Evolutionary conservation across 2,329 filamentous ascomycete species (phyloP).

Genomic region (Phaeosphaeria sp.): DNA sequence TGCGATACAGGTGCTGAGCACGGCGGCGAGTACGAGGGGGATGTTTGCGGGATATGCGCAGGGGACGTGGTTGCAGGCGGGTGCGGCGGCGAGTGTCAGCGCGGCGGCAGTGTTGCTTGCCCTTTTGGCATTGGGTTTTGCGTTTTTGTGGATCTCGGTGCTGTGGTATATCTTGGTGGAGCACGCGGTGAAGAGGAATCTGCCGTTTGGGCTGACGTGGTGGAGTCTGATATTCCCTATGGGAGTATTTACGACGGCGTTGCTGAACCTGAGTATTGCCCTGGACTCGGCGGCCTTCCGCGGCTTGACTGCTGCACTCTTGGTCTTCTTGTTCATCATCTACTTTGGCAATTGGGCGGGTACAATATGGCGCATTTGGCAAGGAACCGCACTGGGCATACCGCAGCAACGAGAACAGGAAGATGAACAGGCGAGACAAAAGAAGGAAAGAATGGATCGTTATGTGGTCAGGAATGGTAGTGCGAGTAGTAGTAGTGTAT

Average conservation of each 20-base stretch:
- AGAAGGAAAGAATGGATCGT: slow-evolving; percentile 2
- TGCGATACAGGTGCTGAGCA: slow-evolving; percentile 21
- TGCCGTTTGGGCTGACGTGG: slow-evolving; percentile 24
- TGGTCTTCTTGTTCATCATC: slow-evolving; percentile 18
- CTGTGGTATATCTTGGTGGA: slow-evolving; percentile 23
- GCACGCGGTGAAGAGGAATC: slow-evolving; percentile 11
- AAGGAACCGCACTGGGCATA: slow-evolving; percentile 18
- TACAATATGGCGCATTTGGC: slow-evolving; percentile 15
- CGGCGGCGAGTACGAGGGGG: slow-evolving; percentile 14
- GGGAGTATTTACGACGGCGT: slow-evolving; percentile 19
- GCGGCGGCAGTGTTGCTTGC: slow-evolving; percentile 14
- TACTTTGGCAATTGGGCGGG: slow-evolving; percentile 24
- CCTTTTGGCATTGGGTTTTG: slow-evolving; percentile 19
- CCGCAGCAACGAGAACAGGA: slow-evolving; percentile 24
- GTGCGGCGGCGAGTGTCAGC: slow-evolving; percentile 16
- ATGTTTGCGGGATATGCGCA: slow-evolving; percentile 18
- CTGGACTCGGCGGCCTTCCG: slow-evolving; percentile 23
- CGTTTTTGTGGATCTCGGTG: slow-evolving; percentile 20
- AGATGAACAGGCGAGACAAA: slow-evolving; percentile 15
- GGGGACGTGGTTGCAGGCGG: slow-evolving; percentile 18
- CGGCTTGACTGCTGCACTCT: slow-evolving; percentile 14
- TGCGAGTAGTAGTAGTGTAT: not conserved
- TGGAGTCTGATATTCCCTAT: slow-evolving; percentile 28
- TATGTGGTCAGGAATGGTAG: slow-evolving; percentile 1
- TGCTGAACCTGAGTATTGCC: slow-evolving; percentile 21